Conservation (phyloP, 2,329 filamentous ascomycete genomes). For the Chaetomium olivaceum region DNA sequence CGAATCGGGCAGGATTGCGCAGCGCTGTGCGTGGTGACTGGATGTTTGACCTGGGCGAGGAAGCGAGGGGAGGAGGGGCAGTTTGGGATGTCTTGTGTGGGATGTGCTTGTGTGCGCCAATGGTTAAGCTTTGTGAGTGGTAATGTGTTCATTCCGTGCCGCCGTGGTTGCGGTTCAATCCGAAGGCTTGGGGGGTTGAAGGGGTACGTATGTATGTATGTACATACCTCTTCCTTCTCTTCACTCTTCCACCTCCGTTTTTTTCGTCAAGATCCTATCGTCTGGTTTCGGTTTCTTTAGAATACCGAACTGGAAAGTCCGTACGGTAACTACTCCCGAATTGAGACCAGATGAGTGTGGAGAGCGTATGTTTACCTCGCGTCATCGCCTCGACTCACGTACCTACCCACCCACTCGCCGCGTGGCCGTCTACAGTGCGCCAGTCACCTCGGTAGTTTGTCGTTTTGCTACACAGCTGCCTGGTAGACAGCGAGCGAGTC, state of each 20-base stretch:
- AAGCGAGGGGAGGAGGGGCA: too few relatives aligned
- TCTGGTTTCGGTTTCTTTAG: background rate
- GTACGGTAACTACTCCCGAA: background rate
- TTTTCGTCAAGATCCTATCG: background rate
- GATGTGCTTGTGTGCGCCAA: too few relatives aligned
- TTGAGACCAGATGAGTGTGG: background rate
- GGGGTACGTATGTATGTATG: background rate
- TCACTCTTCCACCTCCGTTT: background rate
- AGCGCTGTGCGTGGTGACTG: background rate
- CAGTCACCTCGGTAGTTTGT: background rate
- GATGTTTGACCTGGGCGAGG: background rate
- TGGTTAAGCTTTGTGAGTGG: too few relatives aligned
- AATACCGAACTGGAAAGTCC: background rate
- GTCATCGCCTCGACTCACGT: background rate
- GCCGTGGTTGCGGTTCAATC: background rate
- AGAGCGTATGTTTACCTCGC: background rate
- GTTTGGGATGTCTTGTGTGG: too few relatives aligned
- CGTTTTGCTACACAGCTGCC: background rate
- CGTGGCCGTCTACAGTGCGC: background rate
- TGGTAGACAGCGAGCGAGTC: background rate
- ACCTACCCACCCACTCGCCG: background rate
- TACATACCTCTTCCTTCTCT: background rate
- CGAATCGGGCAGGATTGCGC: conserved; percentile 10
- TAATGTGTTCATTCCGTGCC: too few relatives aligned
- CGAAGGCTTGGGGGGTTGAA: background rate